These are phyloP conservation scores for Saccharomycopsis guyanensis DNA, from an alignment of 805 yeast species.

Conservation along the genomic window DNA sequence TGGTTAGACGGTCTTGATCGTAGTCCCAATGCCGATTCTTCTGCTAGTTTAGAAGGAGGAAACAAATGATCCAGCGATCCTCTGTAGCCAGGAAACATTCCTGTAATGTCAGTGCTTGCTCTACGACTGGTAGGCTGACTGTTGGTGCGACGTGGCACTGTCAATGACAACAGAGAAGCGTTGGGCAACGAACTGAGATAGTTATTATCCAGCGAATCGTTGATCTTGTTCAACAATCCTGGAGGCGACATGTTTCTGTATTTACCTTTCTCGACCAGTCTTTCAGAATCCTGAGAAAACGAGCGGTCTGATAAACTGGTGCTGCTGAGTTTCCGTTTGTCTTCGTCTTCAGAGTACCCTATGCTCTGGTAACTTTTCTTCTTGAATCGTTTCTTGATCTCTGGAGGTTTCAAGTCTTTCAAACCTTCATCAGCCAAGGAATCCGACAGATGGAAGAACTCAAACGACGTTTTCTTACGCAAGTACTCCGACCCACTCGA, in stretches of 20 bases:
- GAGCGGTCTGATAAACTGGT: conserved; percentile 4
- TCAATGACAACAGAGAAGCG: not conserved
- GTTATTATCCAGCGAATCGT: too few species aligned
- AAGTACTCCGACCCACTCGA: not conserved
- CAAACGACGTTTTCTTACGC: not conserved
- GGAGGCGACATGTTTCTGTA: not conserved
- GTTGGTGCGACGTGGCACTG: not conserved
- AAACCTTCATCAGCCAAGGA: not conserved
- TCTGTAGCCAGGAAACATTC: not conserved
- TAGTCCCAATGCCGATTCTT: not conserved
- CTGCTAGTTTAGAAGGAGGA: not conserved
- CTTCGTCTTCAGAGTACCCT: not conserved
- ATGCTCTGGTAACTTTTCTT: not conserved
- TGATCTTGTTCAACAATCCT: not conserved
- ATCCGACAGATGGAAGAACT: not conserved
- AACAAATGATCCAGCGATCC: not conserved
- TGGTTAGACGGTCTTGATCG: not conserved
- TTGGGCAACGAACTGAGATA: too few species aligned
- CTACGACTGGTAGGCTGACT: not conserved
- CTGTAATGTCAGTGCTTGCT: not conserved
- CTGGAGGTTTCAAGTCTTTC: not conserved
- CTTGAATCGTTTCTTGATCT: not conserved
- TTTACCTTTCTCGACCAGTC: not conserved
- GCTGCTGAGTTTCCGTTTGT: not conserved
- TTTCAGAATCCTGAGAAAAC: not conserved